These are phyloP conservation scores for Rosa rugosa DNA, from an alignment of 306 rosid genomes.

Conservation along the genomic window DNA sequence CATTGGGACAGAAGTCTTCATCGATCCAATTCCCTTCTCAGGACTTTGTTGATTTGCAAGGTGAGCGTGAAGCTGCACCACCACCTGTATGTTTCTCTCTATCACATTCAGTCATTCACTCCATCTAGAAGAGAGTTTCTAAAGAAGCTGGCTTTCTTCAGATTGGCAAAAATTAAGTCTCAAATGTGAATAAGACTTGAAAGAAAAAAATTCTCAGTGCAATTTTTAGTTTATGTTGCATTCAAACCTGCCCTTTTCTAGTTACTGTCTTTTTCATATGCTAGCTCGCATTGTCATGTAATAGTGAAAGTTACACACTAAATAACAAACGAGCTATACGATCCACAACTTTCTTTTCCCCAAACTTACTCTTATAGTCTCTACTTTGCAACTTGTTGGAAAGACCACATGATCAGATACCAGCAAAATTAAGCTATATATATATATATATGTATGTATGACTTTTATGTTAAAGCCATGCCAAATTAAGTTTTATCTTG, in stretches of 20 bases:
- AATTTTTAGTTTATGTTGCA: not conserved
- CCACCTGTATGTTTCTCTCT: not conserved
- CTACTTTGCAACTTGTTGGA: not conserved
- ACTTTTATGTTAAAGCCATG: not conserved
- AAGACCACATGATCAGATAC: not conserved
- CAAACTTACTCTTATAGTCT: not conserved
- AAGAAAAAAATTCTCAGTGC: not conserved
- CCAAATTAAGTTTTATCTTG: not conserved
- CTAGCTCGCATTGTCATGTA: not conserved
- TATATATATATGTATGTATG: not conserved
- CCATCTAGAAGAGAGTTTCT: not conserved
- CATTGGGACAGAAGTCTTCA: too few relatives aligned
- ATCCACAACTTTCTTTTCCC: not conserved
- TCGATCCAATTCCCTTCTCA: not conserved
- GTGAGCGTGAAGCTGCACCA: not conserved
- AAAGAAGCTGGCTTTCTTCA: conserved; percentile 1
- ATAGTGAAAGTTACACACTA: not conserved
- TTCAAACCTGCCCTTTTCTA: not conserved
- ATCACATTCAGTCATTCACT: not conserved
- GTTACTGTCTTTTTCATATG: not conserved
- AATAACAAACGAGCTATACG: not conserved
- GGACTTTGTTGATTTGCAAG: not conserved
- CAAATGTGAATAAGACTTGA: conserved; percentile 15
- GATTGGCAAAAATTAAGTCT: not conserved
- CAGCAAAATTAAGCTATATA: not conserved